These are phyloP conservation scores for Pseudocercospora ulei DNA, from an alignment of 2,329 filamentous ascomycete genomes.

Conservation along the genomic window DNA sequence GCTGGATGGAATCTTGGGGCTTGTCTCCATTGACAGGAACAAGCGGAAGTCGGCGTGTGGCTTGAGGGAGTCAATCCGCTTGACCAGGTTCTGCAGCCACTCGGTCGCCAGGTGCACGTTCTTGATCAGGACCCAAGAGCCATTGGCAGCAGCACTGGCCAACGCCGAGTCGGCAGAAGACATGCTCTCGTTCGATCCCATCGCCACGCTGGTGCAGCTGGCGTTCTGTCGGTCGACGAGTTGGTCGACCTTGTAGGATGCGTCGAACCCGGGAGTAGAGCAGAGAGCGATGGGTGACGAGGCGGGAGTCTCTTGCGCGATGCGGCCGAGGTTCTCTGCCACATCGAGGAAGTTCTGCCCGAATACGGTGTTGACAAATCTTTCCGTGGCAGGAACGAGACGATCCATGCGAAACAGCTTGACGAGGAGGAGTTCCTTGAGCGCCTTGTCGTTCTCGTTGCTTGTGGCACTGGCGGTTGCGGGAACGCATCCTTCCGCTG, in stretches of 20 bases:
- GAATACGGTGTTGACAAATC: conserved; percentile 80
- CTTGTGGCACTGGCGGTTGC: conserved; percentile 52
- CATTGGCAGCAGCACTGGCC: conserved; percentile 78
- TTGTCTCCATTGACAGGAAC: conserved; percentile 97
- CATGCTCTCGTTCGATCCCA: conserved; percentile 93
- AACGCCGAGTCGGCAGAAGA: conserved; percentile 93
- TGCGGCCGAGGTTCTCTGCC: conserved; percentile 73
- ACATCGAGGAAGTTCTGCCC: conserved; percentile 72
- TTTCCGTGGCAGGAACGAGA: conserved; percentile 84
- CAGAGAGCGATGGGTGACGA: conserved; percentile 81
- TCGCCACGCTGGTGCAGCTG: conserved; percentile 91
- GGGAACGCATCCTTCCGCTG: conserved; percentile 76
- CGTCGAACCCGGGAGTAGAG: conserved; percentile 93
- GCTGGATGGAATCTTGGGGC: conserved; percentile 93
- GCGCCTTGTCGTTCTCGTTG: conserved; percentile 60
- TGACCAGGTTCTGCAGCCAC: conserved; percentile 95
- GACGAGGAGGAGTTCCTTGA: conserved; percentile 76
- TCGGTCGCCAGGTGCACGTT: conserved; percentile 94
- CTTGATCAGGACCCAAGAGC: conserved; percentile 95
- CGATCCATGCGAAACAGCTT: conserved; percentile 93
- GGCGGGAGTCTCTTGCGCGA: conserved; percentile 73
- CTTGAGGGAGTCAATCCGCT: conserved; percentile 89
- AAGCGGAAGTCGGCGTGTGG: conserved; percentile 86
- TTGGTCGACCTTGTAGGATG: conserved; percentile 96
- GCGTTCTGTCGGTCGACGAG: conserved; percentile 75